Conservation (phyloP, 805 yeast species). For the Spathaspora sp. region DNA sequence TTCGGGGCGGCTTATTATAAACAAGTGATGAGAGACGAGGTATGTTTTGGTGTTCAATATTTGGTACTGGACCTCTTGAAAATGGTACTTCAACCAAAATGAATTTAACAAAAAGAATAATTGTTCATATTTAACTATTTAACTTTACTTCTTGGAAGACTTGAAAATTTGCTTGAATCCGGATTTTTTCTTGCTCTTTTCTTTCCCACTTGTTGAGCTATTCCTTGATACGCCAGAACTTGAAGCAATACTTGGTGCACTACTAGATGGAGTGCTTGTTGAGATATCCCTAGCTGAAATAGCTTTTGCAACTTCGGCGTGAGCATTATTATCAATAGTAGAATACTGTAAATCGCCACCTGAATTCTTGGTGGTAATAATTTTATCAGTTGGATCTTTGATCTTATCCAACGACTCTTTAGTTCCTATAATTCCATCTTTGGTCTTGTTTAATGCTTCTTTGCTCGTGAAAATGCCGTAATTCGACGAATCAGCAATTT, state of each 20-base stretch:
- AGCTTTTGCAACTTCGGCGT: conserved; percentile 14
- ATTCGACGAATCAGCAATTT: background rate
- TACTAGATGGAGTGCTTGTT: background rate
- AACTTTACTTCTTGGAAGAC: background rate
- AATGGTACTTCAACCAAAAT: too few species aligned
- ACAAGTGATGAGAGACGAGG: too few species aligned
- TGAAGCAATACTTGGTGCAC: background rate
- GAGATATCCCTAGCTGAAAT: conserved; percentile 2
- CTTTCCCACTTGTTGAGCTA: background rate
- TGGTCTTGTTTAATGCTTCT: background rate
- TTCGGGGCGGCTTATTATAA: too few species aligned
- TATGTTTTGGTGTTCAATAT: too few species aligned
- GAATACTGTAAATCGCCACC: conserved; percentile 10
- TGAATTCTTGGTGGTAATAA: conserved; percentile 15
- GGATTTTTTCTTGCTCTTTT: background rate
- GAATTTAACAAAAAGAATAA: too few species aligned
- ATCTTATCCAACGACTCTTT: conserved; percentile 13
- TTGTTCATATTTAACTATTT: background rate
- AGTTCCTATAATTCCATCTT: background rate
- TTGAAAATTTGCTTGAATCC: conserved; percentile 7
- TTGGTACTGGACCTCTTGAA: too few species aligned
- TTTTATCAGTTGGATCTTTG: conserved; percentile 20
- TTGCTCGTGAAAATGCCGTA: background rate
- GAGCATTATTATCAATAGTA: conserved; percentile 38
- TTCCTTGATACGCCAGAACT: background rate